Evolutionary conservation across 495 filamentous ascomycete genomes (phyloP).

Genomic region (Daldinia caldariorum): DNA sequence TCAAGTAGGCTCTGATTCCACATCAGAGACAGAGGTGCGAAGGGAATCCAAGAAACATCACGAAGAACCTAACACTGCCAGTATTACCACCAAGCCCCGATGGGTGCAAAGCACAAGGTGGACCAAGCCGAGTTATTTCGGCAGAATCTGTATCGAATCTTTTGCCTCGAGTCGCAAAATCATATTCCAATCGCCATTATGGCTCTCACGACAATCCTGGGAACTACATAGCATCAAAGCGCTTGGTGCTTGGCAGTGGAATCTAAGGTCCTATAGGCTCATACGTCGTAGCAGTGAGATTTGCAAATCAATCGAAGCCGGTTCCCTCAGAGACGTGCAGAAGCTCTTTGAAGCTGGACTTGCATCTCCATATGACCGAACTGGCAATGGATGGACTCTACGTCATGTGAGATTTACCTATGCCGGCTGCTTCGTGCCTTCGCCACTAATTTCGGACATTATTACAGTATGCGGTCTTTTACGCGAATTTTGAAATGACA

Average conservation of each 20-base stretch:
- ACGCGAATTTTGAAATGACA: neutral
- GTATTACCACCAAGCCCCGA: neutral
- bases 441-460: neutral
- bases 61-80: neutral
- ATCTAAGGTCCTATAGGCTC: constrained; percentile 22
- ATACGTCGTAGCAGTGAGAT: neutral
- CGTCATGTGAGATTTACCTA: constrained; percentile 17
- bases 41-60: neutral
- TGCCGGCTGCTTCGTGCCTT: neutral
- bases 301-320: accelerated
- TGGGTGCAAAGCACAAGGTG: neutral
- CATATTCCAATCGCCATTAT: constrained; percentile 14
- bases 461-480: neutral
- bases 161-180: neutral
- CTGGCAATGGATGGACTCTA: neutral
- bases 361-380: constrained; percentile 30
- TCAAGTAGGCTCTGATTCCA: neutral
- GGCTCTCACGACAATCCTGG: constrained; percentile 23
- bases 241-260: constrained; percentile 27
- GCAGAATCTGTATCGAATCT: constrained; percentile 9
- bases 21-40: neutral
- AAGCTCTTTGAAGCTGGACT: constrained; percentile 22
- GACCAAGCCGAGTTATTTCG: constrained; percentile 1
- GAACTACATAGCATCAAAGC: constrained; percentile 34
- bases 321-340: constrained; percentile 14